phyloP scores from a whole-genome alignment of 306 rosid species.

The Parietaria judaica region DNA sequence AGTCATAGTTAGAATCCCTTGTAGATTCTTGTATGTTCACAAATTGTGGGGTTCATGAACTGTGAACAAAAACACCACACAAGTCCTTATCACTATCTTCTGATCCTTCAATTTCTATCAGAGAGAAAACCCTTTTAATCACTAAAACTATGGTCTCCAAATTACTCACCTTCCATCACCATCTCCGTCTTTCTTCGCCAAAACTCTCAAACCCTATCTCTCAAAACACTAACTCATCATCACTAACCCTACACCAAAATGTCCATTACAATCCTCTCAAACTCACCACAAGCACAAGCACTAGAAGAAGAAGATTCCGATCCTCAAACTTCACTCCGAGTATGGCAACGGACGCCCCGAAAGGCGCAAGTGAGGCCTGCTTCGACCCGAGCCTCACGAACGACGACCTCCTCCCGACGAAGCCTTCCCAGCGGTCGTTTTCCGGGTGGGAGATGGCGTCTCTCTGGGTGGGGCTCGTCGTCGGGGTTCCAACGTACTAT shows the following conservation, averaged over 20 bases:
- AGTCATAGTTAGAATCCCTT: background rate
- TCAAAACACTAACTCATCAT: conserved; percentile 4
- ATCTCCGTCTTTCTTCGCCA: conserved; percentile 19
- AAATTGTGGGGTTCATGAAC: background rate
- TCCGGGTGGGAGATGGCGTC: conserved; percentile 60
- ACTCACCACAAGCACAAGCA: background rate
- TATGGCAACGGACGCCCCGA: background rate
- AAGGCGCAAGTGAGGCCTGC: background rate
- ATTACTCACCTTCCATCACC: conserved; percentile 26
- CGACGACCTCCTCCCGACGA: conserved; percentile 74
- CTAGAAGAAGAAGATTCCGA: background rate
- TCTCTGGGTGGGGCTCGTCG: conserved; percentile 83
- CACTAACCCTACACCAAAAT: conserved; percentile 11
- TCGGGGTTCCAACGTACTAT: conserved; percentile 85
- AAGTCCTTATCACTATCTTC: background rate
- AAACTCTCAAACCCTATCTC: conserved; percentile 10
- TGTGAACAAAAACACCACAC: no score
- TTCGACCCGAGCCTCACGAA: conserved; percentile 47
- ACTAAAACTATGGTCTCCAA: conserved; percentile 20
- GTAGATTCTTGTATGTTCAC: background rate
- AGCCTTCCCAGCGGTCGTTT: conserved; percentile 40
- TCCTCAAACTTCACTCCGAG: conserved; percentile 6
- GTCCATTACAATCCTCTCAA: no score
- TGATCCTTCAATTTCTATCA: conserved; percentile 28
- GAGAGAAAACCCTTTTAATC: background rate